These are phyloP conservation scores for Melampsora americana DNA, from an alignment of 1,284 basidiomycete genomes.

Conservation along the genomic window DNA sequence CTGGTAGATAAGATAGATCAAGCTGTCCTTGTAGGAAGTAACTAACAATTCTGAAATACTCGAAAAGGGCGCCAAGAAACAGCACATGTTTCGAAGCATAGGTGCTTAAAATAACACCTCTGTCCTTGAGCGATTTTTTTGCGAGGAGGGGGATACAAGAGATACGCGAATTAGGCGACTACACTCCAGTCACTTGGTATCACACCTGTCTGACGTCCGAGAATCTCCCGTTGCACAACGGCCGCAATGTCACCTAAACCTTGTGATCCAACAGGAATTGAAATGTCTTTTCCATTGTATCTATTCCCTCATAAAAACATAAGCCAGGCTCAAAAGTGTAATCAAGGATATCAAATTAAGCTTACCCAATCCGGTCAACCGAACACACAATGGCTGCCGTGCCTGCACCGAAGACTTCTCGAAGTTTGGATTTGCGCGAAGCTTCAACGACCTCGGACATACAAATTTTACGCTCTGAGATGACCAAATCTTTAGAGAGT, in stretches of 20 bases:
- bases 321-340: neutral
- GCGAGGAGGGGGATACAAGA: too few relatives aligned
- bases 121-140: too few relatives aligned
- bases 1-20: too few relatives aligned
- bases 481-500: constrained; percentile 65
- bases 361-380: constrained; percentile 23
- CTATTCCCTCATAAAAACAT: neutral
- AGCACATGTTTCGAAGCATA: too few relatives aligned
- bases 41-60: too few relatives aligned
- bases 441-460: constrained; percentile 84
- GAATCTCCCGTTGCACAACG: constrained; percentile 75
- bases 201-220: constrained; percentile 82
- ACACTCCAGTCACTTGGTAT: constrained; percentile 74
- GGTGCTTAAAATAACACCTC: too few relatives aligned
- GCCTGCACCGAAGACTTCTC: constrained; percentile 90
- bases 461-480: constrained; percentile 78
- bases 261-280: constrained; percentile 76
- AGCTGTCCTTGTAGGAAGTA: too few relatives aligned
- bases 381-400: constrained; percentile 67
- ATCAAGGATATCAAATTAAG: neutral
- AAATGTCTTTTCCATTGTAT: constrained; percentile 77
- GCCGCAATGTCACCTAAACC: constrained; percentile 84
- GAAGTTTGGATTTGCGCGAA: constrained; percentile 66
- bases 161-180: neutral
- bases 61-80: too few relatives aligned